Percentiles rank a stretch among this genome's conserved stretches.
These are phyloP conservation scores for Penicillium roqueforti DNA, from an alignment of 495 filamentous ascomycete genomes.

Conservation along the genomic window DNA sequence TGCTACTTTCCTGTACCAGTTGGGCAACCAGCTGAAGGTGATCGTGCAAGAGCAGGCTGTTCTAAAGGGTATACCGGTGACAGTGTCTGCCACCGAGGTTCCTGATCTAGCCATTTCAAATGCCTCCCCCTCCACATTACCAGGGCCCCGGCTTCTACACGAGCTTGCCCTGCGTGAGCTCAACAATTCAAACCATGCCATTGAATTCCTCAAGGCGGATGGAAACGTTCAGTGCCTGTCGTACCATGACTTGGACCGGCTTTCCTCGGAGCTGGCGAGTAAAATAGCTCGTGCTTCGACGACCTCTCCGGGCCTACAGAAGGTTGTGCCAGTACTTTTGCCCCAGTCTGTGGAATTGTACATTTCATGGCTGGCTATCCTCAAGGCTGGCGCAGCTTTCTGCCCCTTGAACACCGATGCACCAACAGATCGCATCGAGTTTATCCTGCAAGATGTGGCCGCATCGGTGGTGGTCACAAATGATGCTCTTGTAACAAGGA, in stretches of 20 bases:
- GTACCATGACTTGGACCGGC: slow-evolving; percentile 55
- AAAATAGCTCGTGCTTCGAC: slow-evolving; percentile 36
- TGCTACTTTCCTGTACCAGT: slow-evolving; percentile 18
- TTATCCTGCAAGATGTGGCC: slow-evolving; percentile 65
- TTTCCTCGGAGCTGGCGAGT: slow-evolving; percentile 50
- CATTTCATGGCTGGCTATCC: slow-evolving; percentile 62
- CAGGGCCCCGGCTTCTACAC: slow-evolving; percentile 63
- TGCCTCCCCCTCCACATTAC: slow-evolving; percentile 45
- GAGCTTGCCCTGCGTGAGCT: slow-evolving; percentile 47
- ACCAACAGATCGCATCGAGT: slow-evolving; percentile 65
- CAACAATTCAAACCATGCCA: slow-evolving; percentile 33
- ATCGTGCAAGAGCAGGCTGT: slow-evolving; percentile 20
- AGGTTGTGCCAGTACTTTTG: slow-evolving; percentile 66
- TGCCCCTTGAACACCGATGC: slow-evolving; percentile 72
- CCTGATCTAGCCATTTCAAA: slow-evolving; percentile 59
- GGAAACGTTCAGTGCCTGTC: slow-evolving; percentile 45
- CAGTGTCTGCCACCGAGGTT: slow-evolving; percentile 12
- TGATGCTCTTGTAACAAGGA: slow-evolving; percentile 20
- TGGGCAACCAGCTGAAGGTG: slow-evolving; percentile 24
- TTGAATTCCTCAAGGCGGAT: slow-evolving; percentile 56
- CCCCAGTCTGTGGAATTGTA: slow-evolving; percentile 70
- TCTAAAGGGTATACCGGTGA: slow-evolving; percentile 12
- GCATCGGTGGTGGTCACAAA: slow-evolving; percentile 53
- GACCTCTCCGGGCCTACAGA: background rate
- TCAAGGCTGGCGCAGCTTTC: slow-evolving; percentile 75